Percentiles rank a stretch among this genome's conserved stretches.
Evolutionary conservation across 2,329 filamentous ascomycete species (phyloP).

Genomic region (Immersiporthe knoxdaviesiana): DNA sequence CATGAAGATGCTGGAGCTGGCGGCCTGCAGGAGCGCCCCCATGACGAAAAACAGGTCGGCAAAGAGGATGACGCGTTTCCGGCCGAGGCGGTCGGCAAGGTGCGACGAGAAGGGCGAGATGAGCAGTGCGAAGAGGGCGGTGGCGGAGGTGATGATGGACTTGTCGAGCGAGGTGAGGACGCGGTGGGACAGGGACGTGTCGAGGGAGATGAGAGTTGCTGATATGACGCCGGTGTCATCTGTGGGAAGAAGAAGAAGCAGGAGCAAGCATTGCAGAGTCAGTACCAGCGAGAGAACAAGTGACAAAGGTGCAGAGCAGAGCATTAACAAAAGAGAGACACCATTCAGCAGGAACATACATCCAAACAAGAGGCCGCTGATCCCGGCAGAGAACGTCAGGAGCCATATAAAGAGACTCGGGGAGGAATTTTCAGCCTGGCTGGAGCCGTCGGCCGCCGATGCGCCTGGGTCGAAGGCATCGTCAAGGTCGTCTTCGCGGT

Average conservation of each 20-base stretch:
- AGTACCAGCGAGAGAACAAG: not conserved
- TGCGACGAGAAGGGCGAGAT: slow-evolving; percentile 66
- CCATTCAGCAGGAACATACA: slow-evolving; percentile 47
- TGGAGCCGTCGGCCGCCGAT: slow-evolving; percentile 28
- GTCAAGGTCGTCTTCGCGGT: slow-evolving; percentile 33
- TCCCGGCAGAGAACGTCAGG: slow-evolving; percentile 66
- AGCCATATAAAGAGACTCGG: slow-evolving; percentile 61
- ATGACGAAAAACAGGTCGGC: slow-evolving; percentile 69
- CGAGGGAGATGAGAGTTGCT: slow-evolving; percentile 67
- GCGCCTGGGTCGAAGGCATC: slow-evolving; percentile 33
- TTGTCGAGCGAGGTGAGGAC: slow-evolving; percentile 66
- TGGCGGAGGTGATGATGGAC: slow-evolving; percentile 71
- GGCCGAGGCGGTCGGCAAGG: slow-evolving; percentile 65
- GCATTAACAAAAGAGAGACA: not conserved
- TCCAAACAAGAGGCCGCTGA: slow-evolving; percentile 70
- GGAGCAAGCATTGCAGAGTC: slow-evolving; percentile 23
- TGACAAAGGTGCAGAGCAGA: not conserved
- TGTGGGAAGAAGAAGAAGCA: slow-evolving; percentile 36
- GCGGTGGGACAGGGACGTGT: slow-evolving; percentile 59
- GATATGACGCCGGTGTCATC: slow-evolving; percentile 72
- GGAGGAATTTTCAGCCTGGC: slow-evolving; percentile 24
- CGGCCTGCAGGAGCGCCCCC: slow-evolving; percentile 69
- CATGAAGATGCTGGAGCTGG: slow-evolving; percentile 56
- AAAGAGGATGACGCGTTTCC: slow-evolving; percentile 64
- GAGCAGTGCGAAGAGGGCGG: slow-evolving; percentile 67